phyloP scores from a whole-genome alignment of 768 basidiomycete genomes.

The Porphyrellus cyaneotinctus region DNA sequence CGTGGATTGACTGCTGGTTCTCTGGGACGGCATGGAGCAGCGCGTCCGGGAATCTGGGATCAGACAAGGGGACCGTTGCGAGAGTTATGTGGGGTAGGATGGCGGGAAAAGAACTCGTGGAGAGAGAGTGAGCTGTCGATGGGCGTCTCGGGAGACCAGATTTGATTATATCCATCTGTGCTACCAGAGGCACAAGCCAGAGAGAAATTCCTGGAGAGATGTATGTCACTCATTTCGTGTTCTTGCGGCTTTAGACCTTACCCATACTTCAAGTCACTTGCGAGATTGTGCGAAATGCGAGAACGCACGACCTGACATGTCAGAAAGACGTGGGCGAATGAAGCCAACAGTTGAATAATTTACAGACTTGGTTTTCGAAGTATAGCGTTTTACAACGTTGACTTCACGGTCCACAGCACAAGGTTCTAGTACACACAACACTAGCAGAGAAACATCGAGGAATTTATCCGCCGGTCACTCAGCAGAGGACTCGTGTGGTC shows the following conservation, averaged over 20 bases:
- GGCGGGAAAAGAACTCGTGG: constrained; percentile 48
- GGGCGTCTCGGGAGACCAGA: constrained; percentile 43
- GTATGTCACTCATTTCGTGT: neutral
- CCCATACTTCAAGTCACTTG: constrained; percentile 16
- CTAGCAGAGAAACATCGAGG: neutral
- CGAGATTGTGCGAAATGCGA: too few species aligned
- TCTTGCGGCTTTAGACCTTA: constrained; percentile 8
- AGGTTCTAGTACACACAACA: neutral
- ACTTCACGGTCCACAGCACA: neutral
- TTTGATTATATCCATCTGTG: constrained; percentile 42
- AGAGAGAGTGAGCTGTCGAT: constrained; percentile 14
- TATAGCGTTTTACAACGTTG: neutral
- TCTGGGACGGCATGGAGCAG: constrained; percentile 41
- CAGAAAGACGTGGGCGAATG: neutral
- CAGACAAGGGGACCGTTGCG: constrained; percentile 35
- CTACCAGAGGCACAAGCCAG: constrained; percentile 64
- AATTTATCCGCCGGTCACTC: constrained; percentile 11
- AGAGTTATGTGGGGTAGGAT: constrained; percentile 75
- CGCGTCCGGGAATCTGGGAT: constrained; percentile 2
- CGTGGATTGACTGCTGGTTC: constrained; percentile 32
- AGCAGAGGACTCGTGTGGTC: constrained; percentile 19
- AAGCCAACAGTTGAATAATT: constrained; percentile 3
- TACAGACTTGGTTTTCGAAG: constrained; percentile 4
- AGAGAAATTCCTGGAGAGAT: constrained; percentile 48
- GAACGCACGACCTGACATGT: neutral